These are phyloP conservation scores for Hyphochytrium catenoides DNA, from an alignment of 352 stramenopile species.

Conservation along the genomic window DNA sequence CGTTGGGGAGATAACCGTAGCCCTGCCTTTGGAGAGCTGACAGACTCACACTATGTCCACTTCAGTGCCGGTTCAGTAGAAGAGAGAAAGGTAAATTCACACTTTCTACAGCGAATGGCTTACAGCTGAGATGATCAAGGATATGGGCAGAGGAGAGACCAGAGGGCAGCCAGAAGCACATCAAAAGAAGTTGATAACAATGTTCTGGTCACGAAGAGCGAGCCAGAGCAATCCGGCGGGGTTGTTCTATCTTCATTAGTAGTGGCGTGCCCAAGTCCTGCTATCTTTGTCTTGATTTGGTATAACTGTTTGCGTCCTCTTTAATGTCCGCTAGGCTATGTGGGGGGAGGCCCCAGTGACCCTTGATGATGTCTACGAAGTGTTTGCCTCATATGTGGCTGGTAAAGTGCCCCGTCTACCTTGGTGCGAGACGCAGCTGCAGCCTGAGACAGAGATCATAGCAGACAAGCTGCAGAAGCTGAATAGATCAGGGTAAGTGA, in stretches of 20 bases:
- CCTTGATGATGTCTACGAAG: constrained; percentile 75
- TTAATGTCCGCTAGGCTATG: constrained; percentile 72
- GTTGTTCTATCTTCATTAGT: no score
- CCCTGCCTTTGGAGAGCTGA: constrained; percentile 86
- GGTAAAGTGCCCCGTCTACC: constrained; percentile 82
- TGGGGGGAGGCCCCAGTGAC: constrained; percentile 68
- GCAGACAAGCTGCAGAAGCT: constrained; percentile 32
- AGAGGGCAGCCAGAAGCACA: no score
- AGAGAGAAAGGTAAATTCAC: no score
- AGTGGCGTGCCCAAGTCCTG: no score
- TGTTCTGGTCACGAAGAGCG: no score
- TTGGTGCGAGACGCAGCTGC: constrained; percentile 87
- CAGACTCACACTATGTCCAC: constrained; percentile 80
- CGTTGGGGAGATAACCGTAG: constrained; percentile 84
- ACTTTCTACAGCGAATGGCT: no score
- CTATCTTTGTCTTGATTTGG: no score
- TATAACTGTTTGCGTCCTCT: no score
- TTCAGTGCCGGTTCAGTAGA: constrained; percentile 26
- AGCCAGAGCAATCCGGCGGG: no score
- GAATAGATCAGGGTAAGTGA: constrained; percentile 31
- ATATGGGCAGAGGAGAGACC: no score
- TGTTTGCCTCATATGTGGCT: constrained; percentile 88
- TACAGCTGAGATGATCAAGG: no score
- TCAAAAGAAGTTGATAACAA: no score
- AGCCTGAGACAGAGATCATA: constrained; percentile 77